Base-by-base conservation (phyloP, 2,329 filamentous ascomycete genomes). In the Beauveria australis region DNA sequence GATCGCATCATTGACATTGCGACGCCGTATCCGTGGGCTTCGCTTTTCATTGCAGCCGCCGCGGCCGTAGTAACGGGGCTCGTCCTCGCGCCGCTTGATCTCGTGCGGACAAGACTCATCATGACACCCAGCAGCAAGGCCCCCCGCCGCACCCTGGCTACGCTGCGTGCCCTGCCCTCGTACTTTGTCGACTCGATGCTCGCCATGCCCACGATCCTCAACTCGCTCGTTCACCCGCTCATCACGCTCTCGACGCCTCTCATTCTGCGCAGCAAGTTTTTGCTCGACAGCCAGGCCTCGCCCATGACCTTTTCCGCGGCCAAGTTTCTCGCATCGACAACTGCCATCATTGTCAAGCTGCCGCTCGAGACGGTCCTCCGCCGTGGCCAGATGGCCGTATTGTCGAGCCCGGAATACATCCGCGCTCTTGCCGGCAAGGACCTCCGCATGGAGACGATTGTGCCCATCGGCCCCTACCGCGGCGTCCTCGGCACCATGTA, bases 401-500 rank as follows among this genome's bases (percentile, higher is more conserved):
- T 91, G 51, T 80, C 81, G 18, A 79, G 80, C 16, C 79, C 81
- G 1, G 68, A 75, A 12, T 82, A 84, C 60, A 65, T 81, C 2
- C 71, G 73, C 12, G 82, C 84, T 0, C 73, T 83, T 3, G 76
- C 79, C 22, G 68, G 69, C 48, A 69, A 72, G 30, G 73, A 72
- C 3, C 71, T 72, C 37, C 71, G 74, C 53, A 70, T 89, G 51
- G 86, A 91, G 60, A 92, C 91, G 0, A 87, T 97, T 59, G 86
- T 97, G 0, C 86, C 89, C 2, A 80, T 90, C 0, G 92, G 92
- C 2, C 84, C 84, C 4, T 99, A 96, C 72, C 80, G 84, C 40
- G 94, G 94, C n/a, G 81, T 96, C 1, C 72, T 94, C n/a, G 90
- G 91, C 3, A 97, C 93, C 2, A 92, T 97, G 83, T 93, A 91